These are phyloP conservation scores for Rehmannia glutinosa DNA, from an alignment of 257 asterid genomes.

Conservation along the genomic window DNA sequence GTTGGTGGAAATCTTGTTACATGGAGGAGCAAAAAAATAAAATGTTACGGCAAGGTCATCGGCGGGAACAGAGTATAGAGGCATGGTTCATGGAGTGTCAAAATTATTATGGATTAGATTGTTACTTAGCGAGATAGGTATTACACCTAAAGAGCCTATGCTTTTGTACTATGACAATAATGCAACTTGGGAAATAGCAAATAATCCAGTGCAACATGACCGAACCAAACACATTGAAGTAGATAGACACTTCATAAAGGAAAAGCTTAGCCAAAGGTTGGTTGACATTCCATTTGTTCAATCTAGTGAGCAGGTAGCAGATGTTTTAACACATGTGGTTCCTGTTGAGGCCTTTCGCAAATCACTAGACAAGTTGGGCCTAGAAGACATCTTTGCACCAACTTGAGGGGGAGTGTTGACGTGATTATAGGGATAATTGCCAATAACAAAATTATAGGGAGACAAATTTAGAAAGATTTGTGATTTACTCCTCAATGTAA, in stretches of 20 bases:
- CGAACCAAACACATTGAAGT: not conserved
- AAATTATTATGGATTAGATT: not conserved
- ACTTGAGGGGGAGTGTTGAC: not conserved
- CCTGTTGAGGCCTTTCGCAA: not conserved
- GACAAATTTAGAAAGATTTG: too few relatives aligned
- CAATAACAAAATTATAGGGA: too few relatives aligned
- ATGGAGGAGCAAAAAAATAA: not conserved
- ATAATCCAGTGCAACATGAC: slow-evolving; percentile 4
- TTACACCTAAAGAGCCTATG: not conserved
- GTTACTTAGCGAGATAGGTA: not conserved
- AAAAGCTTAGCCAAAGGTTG: not conserved
- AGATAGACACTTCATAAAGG: not conserved
- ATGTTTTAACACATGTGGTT: not conserved
- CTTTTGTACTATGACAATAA: not conserved
- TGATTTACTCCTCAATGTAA: too few relatives aligned
- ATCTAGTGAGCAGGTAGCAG: not conserved
- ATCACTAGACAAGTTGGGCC: not conserved
- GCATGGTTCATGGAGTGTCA: not conserved
- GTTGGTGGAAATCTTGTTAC: not conserved
- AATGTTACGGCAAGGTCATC: not conserved
- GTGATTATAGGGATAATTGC: not conserved
- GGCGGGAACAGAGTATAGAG: not conserved
- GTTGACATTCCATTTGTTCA: not conserved
- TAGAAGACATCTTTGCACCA: not conserved
- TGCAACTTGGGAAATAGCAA: not conserved